Percentiles rank a stretch among this genome's conserved stretches.
phyloP scores from a whole-genome alignment of 2,329 filamentous ascomycete species.

The Oidium heveae region DNA sequence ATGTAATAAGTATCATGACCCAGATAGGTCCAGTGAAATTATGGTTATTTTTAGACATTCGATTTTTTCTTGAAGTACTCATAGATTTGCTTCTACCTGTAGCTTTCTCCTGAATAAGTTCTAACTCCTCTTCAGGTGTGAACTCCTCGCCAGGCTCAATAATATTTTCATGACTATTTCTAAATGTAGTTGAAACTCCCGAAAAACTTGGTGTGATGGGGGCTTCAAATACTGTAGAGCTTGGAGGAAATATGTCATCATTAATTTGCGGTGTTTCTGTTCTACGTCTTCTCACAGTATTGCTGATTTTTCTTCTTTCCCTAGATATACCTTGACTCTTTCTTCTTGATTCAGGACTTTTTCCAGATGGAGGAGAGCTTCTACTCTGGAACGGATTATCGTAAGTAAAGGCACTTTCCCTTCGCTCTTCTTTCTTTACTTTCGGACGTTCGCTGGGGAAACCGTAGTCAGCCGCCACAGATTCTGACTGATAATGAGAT shows the following conservation, averaged over 20 bases:
- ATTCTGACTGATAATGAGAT: constrained; percentile 3
- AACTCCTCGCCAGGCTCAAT: constrained; percentile 72
- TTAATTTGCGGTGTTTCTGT: constrained; percentile 23
- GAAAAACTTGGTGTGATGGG: constrained; percentile 18
- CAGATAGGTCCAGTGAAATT: constrained; percentile 39
- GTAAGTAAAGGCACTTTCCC: constrained; percentile 50
- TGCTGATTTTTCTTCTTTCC: constrained; percentile 16
- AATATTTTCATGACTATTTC: constrained; percentile 19
- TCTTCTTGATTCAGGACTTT: constrained; percentile 23
- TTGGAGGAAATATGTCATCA: constrained; percentile 25
- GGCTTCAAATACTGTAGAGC: constrained; percentile 32
- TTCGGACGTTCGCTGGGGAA: constrained; percentile 19
- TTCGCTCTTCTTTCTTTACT: constrained; percentile 6
- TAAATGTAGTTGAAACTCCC: constrained; percentile 11
- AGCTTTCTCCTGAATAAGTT: constrained; percentile 45
- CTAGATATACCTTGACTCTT: constrained; percentile 14
- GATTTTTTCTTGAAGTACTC: constrained; percentile 17
- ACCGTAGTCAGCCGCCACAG: constrained; percentile 28
- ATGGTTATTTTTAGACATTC: constrained; percentile 20
- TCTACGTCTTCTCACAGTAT: constrained; percentile 20
- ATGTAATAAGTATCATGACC: constrained; percentile 42
- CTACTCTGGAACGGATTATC: constrained; percentile 90
- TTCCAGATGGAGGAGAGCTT: constrained; percentile 29
- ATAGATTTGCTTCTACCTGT: constrained; percentile 24
- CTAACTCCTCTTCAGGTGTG: constrained; percentile 69